A percentile compares a stretch with the other conserved stretches of the same genome.
Conservation (phyloP, 768 basidiomycete species). For the Suillus variegatus region DNA sequence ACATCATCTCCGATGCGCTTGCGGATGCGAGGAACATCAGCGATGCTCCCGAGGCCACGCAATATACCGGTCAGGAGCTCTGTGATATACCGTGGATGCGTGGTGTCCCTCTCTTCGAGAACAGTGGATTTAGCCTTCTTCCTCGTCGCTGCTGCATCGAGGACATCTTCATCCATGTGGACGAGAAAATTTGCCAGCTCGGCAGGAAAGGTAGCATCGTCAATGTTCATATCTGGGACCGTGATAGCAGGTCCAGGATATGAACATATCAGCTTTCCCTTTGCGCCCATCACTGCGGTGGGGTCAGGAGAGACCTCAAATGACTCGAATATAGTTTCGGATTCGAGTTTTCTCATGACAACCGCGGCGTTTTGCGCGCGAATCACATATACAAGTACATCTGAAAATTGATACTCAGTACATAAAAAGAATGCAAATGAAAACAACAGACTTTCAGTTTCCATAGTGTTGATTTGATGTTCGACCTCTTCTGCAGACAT, state of each 20-base stretch:
- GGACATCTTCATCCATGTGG: slow-evolving; percentile 32
- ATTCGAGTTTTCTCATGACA: slow-evolving; percentile 35
- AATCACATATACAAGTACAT: slow-evolving; percentile 39
- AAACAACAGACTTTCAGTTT: slow-evolving; percentile 11
- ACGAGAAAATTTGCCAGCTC: slow-evolving; percentile 42
- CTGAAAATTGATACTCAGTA: slow-evolving; percentile 26
- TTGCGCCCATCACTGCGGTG: slow-evolving; percentile 35
- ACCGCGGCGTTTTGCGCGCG: slow-evolving; percentile 51
- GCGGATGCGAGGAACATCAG: slow-evolving; percentile 28
- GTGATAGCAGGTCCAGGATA: slow-evolving; percentile 48
- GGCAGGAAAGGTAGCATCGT: slow-evolving; percentile 29
- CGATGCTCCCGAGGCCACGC: slow-evolving; percentile 35
- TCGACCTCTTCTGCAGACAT: slow-evolving; percentile 17
- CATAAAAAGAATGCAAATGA: background rate
- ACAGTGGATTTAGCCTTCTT: slow-evolving; percentile 38
- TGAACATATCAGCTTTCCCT: slow-evolving; percentile 45
- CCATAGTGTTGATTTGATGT: slow-evolving; percentile 22
- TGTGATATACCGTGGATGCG: slow-evolving; percentile 50
- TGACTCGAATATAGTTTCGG: slow-evolving; percentile 39
- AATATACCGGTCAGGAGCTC: slow-evolving; percentile 50
- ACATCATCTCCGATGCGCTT: slow-evolving; percentile 53
- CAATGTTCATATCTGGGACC: slow-evolving; percentile 30
- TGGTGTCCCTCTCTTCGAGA: slow-evolving; percentile 28
- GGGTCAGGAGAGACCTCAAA: slow-evolving; percentile 47
- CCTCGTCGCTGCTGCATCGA: slow-evolving; percentile 30